phyloP scores from a whole-genome alignment of 192 early-diverging fungal species.

The Anaeromyces robustus region DNA sequence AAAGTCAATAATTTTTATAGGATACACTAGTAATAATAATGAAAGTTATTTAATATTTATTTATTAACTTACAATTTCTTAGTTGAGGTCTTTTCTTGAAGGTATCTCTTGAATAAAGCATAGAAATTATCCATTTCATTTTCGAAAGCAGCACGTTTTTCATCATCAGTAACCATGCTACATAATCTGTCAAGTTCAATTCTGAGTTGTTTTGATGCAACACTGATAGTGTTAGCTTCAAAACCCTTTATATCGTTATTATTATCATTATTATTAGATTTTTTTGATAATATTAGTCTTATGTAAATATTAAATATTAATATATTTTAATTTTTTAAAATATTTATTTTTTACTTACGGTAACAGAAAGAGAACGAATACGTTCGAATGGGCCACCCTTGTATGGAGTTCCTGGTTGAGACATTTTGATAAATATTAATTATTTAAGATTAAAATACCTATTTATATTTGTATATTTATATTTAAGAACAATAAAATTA shows the following conservation, averaged over 20 bases:
- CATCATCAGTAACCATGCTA: constrained; percentile 31
- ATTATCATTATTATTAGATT: too few relatives aligned
- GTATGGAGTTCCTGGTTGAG: background rate
- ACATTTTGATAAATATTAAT: background rate
- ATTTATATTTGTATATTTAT: too few relatives aligned
- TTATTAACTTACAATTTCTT: constrained; percentile 60
- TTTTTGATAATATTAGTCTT: too few relatives aligned
- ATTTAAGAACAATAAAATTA: too few relatives aligned
- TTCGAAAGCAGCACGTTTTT: constrained; percentile 42
- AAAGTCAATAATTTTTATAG: too few relatives aligned
- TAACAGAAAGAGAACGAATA: background rate
- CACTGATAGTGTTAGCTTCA: background rate
- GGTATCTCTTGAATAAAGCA: constrained; percentile 67
- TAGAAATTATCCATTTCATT: constrained; percentile 80
- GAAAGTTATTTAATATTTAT: too few relatives aligned
- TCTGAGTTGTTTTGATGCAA: constrained; percentile 57
- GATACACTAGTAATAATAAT: too few relatives aligned
- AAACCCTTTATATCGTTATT: background rate
- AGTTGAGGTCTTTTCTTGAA: constrained; percentile 61
- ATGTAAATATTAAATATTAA: too few relatives aligned
- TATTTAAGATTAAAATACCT: too few relatives aligned
- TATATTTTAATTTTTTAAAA: too few relatives aligned
- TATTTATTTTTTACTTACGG: background rate
- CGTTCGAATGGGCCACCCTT: background rate
- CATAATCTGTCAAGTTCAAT: constrained; percentile 54